Percentiles rank a stretch among this genome's conserved stretches.
Conservation (phyloP, 768 basidiomycete species). For the Polyporus arcularius region DNA sequence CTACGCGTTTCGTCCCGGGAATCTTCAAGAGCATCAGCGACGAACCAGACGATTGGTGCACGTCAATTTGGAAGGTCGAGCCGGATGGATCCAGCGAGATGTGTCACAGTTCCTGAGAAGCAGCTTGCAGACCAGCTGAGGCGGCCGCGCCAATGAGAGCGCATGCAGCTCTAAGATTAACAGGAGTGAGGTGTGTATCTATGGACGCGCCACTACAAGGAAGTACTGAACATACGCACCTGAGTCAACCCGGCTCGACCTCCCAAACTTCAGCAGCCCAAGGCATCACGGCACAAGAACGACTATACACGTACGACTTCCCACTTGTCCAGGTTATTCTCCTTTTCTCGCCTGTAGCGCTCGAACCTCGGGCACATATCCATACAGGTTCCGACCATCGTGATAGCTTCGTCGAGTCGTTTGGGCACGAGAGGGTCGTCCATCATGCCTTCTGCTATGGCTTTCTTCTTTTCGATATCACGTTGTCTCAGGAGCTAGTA, state of each 20-base stretch:
- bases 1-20: slow-evolving; percentile 81
- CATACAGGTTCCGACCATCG: slow-evolving; percentile 88
- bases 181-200: background rate
- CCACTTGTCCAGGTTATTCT: slow-evolving; percentile 84
- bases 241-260: slow-evolving; percentile 16
- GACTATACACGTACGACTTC: slow-evolving; percentile 65
- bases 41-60: background rate
- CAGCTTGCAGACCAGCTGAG: background rate
- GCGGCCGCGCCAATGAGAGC: background rate
- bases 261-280: slow-evolving; percentile 15
- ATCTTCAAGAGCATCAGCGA: slow-evolving; percentile 52
- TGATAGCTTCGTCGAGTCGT: slow-evolving; percentile 85
- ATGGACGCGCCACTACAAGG: background rate
- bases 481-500: slow-evolving; percentile 66
- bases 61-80: slow-evolving; percentile 9
- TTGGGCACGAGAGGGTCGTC: slow-evolving; percentile 81
- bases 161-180: background rate
- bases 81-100: background rate
- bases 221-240: slow-evolving; percentile 7
- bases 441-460: slow-evolving; percentile 85
- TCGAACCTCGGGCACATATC: slow-evolving; percentile 97
- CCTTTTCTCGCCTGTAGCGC: slow-evolving; percentile 84
- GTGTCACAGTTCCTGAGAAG: background rate
- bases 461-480: slow-evolving; percentile 67
- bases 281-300: background rate